Percentiles rank a stretch among this genome's conserved stretches.
Evolutionary conservation across 2,329 filamentous ascomycete genomes (phyloP).

Genomic region (Trichophyton mentagrophytes): DNA sequence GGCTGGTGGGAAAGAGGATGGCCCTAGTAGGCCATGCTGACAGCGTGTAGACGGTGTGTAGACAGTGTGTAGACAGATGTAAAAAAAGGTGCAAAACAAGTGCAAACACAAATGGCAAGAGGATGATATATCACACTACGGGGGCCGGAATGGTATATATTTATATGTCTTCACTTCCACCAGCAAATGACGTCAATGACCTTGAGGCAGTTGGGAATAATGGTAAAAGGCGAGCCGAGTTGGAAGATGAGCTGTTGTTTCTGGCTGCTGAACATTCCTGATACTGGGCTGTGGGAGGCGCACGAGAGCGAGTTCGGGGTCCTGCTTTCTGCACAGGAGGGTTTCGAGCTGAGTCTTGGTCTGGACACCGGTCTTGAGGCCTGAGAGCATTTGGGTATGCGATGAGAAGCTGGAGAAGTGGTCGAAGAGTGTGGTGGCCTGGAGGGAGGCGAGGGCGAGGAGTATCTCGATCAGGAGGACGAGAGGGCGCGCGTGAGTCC

Average conservation of each 20-base stretch:
- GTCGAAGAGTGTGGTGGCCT: too few species aligned
- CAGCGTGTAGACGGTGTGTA: neutral
- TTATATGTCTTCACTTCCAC: neutral
- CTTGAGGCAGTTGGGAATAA: neutral
- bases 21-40: slow-evolving; percentile 1
- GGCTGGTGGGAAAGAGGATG: neutral
- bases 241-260: neutral
- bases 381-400: neutral
- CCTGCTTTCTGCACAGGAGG: neutral
- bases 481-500: neutral
- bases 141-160: neutral
- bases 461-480: neutral
- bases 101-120: neutral
- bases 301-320: neutral
- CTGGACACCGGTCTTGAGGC: neutral
- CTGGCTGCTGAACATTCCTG: neutral
- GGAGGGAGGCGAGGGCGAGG: too few species aligned
- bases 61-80: too few species aligned
- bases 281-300: neutral
- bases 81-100: neutral
- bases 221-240: neutral
- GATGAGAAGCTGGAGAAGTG: neutral
- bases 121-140: neutral
- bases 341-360: neutral
- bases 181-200: neutral